phyloP scores from a whole-genome alignment of 305 asterid species.

The Petunia hybrid region DNA sequence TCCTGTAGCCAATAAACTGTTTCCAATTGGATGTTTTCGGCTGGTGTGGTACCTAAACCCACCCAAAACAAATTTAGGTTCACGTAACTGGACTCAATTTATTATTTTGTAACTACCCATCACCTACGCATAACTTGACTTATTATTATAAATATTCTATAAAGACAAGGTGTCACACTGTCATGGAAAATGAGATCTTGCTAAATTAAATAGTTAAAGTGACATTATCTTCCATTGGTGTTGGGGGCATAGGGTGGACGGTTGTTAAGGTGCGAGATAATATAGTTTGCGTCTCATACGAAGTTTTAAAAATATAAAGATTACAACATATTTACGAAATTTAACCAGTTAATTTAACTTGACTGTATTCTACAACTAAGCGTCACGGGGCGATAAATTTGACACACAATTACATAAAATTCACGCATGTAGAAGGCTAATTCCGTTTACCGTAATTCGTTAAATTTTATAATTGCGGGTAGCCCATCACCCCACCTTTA shows the following conservation, averaged over 20 bases:
- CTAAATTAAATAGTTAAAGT: neutral
- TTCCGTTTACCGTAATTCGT: too few species aligned
- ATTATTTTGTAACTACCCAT: too few species aligned
- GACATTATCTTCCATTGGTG: neutral
- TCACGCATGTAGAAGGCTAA: too few species aligned
- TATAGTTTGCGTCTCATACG: too few species aligned
- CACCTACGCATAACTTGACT: neutral
- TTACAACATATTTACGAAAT: neutral
- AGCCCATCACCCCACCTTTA: too few species aligned
- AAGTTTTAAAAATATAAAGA: neutral
- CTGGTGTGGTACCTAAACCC: conserved; percentile 22
- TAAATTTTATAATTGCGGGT: too few species aligned
- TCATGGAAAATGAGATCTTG: conserved; percentile 18
- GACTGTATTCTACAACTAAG: neutral
- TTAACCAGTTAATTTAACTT: neutral
- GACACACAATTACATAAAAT: neutral
- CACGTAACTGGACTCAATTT: neutral
- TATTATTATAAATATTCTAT: conserved; percentile 5
- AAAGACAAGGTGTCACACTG: neutral
- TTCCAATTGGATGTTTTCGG: neutral
- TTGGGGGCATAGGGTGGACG: too few species aligned
- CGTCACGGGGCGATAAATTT: neutral
- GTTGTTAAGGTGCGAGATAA: too few species aligned
- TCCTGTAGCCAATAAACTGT: neutral
- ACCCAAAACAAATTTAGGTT: conserved; percentile 25